Evolutionary conservation across 1,284 basidiomycete species (phyloP), one percentile per base, ranked within the genome.

Genomic region (Papiliotrema fonsecae): DNA sequence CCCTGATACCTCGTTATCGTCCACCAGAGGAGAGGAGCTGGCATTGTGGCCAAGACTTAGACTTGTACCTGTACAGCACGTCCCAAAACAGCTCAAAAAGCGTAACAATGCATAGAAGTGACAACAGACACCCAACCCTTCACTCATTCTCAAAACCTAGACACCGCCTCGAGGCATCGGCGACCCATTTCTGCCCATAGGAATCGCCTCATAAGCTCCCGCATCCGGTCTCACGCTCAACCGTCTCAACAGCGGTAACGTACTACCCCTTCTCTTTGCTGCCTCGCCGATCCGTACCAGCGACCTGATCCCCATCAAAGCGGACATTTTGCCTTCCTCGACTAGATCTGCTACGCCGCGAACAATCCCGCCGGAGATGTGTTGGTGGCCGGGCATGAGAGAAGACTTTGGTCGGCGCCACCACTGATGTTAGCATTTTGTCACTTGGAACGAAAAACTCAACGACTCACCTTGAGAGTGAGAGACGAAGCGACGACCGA

Each of bases 401-500:
- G 86, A 87, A 30, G 76, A 77, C 57, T 61, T 64, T 1, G 89
- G 89, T 42, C 89, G 77, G 51, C 75, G 79, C 89, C 89, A 93
- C 83, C 86, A 86, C 67, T 69, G 42, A 43, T 42, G 22, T 43
- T 13, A 41, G 49, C 45, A 24, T 9, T 13, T 37, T n/a, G n/a
- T n/a, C n/a, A n/a, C 30, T 7, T 31, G 4, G 32, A 45, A 24
- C 25, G 13, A 32, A 36, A 21, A 32, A 11, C 27, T 7, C 22
- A 3, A 25, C 6, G 21, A 54, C 69, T 62, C 50, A 73, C 71
- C 66, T 82, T 86, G 56, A 99, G 77, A 42, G 86, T 84, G 64
- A 98, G 75, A 49, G 88, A 92, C 56, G 88, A 92, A 18, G 81
- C 82, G 9, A 99, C 94, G 44, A 99, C 96, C 58, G 89, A 93